Base-by-base conservation (phyloP, 2,329 filamentous ascomycete genomes). In the Fusarium musae region DNA sequence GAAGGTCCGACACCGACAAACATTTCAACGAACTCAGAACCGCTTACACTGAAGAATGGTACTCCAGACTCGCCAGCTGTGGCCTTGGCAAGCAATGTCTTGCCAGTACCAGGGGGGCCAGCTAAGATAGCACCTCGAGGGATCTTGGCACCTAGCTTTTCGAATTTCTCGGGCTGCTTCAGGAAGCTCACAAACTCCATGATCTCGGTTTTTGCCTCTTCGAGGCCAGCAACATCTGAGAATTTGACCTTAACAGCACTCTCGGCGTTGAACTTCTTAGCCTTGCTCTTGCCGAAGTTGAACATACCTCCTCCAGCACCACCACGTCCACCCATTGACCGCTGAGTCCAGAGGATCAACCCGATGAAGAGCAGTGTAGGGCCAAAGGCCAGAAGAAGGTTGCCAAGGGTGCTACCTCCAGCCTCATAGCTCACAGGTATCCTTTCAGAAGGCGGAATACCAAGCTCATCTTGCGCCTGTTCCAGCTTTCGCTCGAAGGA, bases 181-280 rank as follows among this genome's bases (percentile, higher is more conserved):
- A 99, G 85, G 87, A 99, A 99, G 81, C 93, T 95, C 76, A 99
- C 96, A 78, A 99, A 99, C 83, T 99, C 96, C 95, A 98, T 98
- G 77, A 99, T 99, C 84, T 99, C 96, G 63, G 91, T 87, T 88
- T 99, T 99, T 64, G 96, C 96, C 84, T 99, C 96, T 81, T 99
- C 96, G 91, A 98, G 96, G 75, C 96, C 96, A 46, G 96, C 96
- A 47, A 99, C 96, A 81, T 99, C 96, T 52, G 93, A 87, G 81
- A 99, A 99, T 83, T 98, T 98, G 82, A 97, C 95, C 85, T 97
- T 97, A 85, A 99, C 90, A 64, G 96, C 94, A 16, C 93, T 94
- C 86, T 99, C 96, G 77, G 98, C 95, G 82, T 98, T 99, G 87
- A 98, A 99, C 79, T 93, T 93, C 87, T 97, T 98, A 32, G 96